A percentile compares a stretch with the other conserved stretches of the same genome.
These are phyloP conservation scores for Globisporangium splendens DNA, from an alignment of 352 stramenopile species.

Conservation along the genomic window DNA sequence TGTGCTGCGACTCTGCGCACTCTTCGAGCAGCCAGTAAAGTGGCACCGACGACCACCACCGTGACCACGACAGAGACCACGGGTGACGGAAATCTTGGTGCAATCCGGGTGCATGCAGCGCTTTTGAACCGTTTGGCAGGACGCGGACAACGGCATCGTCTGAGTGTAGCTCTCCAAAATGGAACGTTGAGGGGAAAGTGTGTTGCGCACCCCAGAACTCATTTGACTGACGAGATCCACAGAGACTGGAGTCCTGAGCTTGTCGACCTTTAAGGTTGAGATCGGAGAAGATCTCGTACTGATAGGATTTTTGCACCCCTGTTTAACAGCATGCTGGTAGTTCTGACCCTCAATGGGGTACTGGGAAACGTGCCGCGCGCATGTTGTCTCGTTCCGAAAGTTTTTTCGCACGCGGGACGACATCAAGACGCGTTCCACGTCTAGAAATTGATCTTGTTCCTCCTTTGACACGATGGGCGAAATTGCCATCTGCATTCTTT, in stretches of 20 bases:
- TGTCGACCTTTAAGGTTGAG: constrained; percentile 9
- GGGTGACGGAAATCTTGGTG: constrained; percentile 64
- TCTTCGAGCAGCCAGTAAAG: constrained; percentile 56
- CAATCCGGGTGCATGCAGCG: constrained; percentile 52
- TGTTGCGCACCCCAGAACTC: background rate
- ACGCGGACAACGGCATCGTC: constrained; percentile 35
- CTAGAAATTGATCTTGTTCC: background rate
- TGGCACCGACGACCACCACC: constrained; percentile 66
- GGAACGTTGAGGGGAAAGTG: constrained; percentile 9
- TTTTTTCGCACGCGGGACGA: background rate
- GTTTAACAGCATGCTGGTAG: background rate
- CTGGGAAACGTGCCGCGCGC: background rate
- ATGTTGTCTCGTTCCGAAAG: background rate
- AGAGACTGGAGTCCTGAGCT: background rate
- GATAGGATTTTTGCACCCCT: background rate
- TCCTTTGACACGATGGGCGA: background rate
- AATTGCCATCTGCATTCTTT: background rate
- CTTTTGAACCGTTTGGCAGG: constrained; percentile 60
- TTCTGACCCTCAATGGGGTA: background rate
- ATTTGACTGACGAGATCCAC: background rate
- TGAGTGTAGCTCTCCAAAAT: constrained; percentile 43
- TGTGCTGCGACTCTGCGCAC: constrained; percentile 59
- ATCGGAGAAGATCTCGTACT: background rate
- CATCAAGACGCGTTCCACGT: background rate
- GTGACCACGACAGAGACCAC: constrained; percentile 61